phyloP scores from a whole-genome alignment of 2,329 filamentous ascomycete genomes.

The Fusarium torreyae region DNA sequence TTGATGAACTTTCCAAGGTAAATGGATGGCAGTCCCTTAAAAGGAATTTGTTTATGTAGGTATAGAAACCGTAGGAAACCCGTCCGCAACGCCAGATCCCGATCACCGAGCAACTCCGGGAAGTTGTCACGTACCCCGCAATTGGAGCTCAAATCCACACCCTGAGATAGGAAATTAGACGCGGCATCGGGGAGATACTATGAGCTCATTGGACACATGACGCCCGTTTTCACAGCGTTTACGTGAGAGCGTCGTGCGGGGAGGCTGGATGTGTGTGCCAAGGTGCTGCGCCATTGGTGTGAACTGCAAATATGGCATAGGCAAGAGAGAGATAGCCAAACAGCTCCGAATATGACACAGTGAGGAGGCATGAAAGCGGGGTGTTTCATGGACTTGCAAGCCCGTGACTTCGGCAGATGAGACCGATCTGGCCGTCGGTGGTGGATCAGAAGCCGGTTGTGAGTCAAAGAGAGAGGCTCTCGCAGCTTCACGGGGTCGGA shows the following conservation, averaged over 20 bases:
- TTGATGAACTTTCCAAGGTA: constrained; percentile 29
- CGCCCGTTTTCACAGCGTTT: constrained; percentile 19
- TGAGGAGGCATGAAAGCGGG: constrained; percentile 29
- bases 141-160: constrained; percentile 49
- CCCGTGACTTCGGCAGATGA: constrained; percentile 42
- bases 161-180: constrained; percentile 46
- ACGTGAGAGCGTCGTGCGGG: constrained; percentile 33
- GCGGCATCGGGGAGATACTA: constrained; percentile 31
- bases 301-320: constrained; percentile 26
- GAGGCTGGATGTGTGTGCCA: constrained; percentile 40
- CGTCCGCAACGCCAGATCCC: constrained; percentile 45
- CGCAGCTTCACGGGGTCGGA: constrained; percentile 32
- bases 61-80: constrained; percentile 40
- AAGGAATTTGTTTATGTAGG: constrained; percentile 45
- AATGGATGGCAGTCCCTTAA: constrained; percentile 11
- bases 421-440: constrained; percentile 37
- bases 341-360: constrained; percentile 26
- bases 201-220: constrained; percentile 38
- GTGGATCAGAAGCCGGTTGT: constrained; percentile 25
- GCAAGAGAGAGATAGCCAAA: constrained; percentile 25
- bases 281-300: constrained; percentile 47
- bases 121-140: constrained; percentile 47
- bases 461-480: constrained; percentile 32
- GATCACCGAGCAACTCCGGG: constrained; percentile 51
- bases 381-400: constrained; percentile 12